Evolutionary conservation across 352 stramenopile genomes (phyloP).

Genomic region (Thraustochytrium striatum): DNA sequence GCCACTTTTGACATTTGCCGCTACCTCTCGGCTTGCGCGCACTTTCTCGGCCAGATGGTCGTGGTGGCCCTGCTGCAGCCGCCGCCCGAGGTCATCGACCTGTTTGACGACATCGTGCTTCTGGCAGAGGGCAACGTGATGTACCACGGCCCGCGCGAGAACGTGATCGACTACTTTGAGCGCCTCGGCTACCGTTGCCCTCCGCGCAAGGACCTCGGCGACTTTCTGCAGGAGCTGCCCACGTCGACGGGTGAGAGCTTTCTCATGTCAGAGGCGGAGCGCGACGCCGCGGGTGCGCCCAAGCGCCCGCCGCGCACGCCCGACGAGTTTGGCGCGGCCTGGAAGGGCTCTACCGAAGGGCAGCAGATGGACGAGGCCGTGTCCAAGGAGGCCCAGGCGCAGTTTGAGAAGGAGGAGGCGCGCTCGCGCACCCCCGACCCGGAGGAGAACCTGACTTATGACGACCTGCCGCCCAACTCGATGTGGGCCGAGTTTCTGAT

Average conservation of each 20-base stretch:
- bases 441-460: background rate
- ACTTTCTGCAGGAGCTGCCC: slow-evolving; percentile 79
- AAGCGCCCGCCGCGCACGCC: slow-evolving; percentile 25
- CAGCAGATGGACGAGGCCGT: background rate
- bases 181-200: slow-evolving; percentile 61
- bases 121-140: slow-evolving; percentile 84
- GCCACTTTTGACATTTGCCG: slow-evolving; percentile 85
- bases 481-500: slow-evolving; percentile 4
- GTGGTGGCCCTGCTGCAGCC: slow-evolving; percentile 64
- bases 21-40: slow-evolving; percentile 59
- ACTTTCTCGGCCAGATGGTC: slow-evolving; percentile 48
- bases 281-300: background rate
- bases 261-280: slow-evolving; percentile 47
- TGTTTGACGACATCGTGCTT: slow-evolving; percentile 92
- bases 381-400: background rate
- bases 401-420: slow-evolving; percentile 6
- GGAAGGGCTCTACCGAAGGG: too few relatives aligned
- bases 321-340: too few relatives aligned
- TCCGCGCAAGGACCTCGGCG: slow-evolving; percentile 70
- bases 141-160: slow-evolving; percentile 76
- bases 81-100: slow-evolving; percentile 81
- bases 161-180: slow-evolving; percentile 62
- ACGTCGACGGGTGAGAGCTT: slow-evolving; percentile 59
- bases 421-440: background rate
- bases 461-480: background rate